Evolutionary conservation across 345 rosid genomes (phyloP).

Genomic region (Laguncularia racemosa): DNA sequence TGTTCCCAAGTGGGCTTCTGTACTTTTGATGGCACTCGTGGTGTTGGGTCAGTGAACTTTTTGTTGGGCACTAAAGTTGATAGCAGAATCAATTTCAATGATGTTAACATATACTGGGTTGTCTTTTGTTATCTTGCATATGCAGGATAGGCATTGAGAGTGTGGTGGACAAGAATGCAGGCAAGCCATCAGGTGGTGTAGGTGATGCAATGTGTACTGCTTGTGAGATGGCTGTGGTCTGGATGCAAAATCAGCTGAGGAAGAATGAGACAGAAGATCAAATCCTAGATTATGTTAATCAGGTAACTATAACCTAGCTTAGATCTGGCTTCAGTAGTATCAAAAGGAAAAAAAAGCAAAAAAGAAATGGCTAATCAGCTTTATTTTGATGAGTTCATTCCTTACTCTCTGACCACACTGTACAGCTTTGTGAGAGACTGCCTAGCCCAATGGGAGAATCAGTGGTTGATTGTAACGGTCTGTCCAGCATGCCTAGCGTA

Average conservation of each 20-base stretch:
- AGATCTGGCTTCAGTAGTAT: not conserved
- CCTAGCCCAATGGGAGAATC: conserved; percentile 89
- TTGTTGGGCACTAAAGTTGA: not conserved
- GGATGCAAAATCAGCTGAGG: conserved; percentile 83
- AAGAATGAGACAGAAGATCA: conserved; percentile 63
- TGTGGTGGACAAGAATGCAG: conserved; percentile 38
- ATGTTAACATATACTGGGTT: too few species aligned
- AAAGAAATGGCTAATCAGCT: not conserved
- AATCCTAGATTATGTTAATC: conserved; percentile 62
- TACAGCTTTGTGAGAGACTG: conserved; percentile 75
- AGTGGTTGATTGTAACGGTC: conserved; percentile 49
- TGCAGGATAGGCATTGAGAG: conserved; percentile 64
- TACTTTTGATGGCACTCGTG: conserved; percentile 57
- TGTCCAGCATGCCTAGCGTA: conserved; percentile 66
- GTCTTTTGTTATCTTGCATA: not conserved
- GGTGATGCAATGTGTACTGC: conserved; percentile 53
- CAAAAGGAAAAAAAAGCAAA: not conserved
- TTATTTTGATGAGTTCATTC: not conserved
- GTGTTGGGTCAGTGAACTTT: conserved; percentile 48
- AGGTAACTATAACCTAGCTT: conserved; percentile 20
- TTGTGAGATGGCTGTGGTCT: conserved; percentile 88
- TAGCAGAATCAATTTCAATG: not conserved
- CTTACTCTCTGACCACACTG: conserved; percentile 5
- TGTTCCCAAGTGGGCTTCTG: conserved; percentile 82
- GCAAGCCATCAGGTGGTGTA: conserved; percentile 35